Evolutionary conservation across 2,329 filamentous ascomycete genomes (phyloP).

Genomic region (Fusarium annulatum): DNA sequence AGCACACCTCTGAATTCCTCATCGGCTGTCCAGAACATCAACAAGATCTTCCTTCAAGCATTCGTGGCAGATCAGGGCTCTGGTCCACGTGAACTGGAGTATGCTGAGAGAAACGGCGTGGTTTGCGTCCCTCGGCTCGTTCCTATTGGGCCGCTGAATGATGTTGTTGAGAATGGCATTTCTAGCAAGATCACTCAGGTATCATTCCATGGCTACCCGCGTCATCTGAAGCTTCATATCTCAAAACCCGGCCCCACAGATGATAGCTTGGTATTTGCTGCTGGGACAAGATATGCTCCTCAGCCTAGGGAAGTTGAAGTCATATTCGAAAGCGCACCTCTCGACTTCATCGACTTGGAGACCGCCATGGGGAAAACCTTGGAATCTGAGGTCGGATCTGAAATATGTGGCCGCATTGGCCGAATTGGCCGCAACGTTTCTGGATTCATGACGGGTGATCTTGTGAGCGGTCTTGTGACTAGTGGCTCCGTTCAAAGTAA

Average conservation of each 20-base stretch:
- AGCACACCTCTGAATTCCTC: constrained; percentile 11
- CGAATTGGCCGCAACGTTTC: constrained; percentile 49
- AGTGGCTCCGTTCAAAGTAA: constrained; percentile 52
- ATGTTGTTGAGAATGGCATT: constrained; percentile 54
- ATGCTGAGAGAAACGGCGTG: constrained; percentile 51
- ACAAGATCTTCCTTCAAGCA: constrained; percentile 40
- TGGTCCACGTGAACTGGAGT: constrained; percentile 55
- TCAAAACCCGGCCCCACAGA: constrained; percentile 43
- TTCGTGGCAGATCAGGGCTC: constrained; percentile 33
- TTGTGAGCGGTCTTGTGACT: constrained; percentile 55
- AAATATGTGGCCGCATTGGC: constrained; percentile 54
- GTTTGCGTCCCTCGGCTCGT: constrained; percentile 59
- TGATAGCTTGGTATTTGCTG: constrained; percentile 43
- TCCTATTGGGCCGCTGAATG: constrained; percentile 55
- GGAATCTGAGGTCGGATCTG: constrained; percentile 52
- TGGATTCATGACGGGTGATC: constrained; percentile 51
- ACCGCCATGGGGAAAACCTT: constrained; percentile 48
- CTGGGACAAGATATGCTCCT: constrained; percentile 35
- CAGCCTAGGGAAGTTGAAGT: constrained; percentile 54
- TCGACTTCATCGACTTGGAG: constrained; percentile 54
- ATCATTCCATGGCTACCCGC: constrained; percentile 35
- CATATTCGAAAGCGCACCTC: constrained; percentile 49
- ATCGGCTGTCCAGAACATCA: constrained; percentile 30
- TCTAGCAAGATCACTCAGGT: constrained; percentile 8
- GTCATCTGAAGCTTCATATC: constrained; percentile 41